A percentile compares a stretch with the other conserved stretches of the same genome.
phyloP scores from a whole-genome alignment of 2,329 filamentous ascomycete genomes.

The Aspergillus brunneoviolaceus region DNA sequence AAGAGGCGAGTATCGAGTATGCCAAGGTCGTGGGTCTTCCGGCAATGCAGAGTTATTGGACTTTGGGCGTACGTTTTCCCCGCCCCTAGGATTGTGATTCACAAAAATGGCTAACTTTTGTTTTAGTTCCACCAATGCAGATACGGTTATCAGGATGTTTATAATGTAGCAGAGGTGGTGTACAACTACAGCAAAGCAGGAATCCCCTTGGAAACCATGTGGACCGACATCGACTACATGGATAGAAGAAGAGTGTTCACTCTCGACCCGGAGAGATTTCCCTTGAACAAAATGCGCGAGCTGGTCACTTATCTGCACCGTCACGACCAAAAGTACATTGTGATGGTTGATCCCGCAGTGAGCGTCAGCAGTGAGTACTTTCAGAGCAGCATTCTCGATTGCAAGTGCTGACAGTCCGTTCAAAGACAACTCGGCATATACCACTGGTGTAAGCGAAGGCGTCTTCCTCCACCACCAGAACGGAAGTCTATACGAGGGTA shows the following conservation, averaged over 20 bases:
- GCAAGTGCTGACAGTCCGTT: neutral
- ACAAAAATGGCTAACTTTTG: slow-evolving; percentile 1
- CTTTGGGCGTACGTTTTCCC: slow-evolving; percentile 51
- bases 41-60: slow-evolving; percentile 65
- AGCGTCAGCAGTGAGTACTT: slow-evolving; percentile 32
- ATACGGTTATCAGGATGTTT: slow-evolving; percentile 60
- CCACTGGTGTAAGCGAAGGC: slow-evolving; percentile 59
- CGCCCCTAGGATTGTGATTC: neutral
- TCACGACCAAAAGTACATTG: slow-evolving; percentile 67
- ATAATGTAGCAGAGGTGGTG: slow-evolving; percentile 45
- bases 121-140: slow-evolving; percentile 57
- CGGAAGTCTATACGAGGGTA: slow-evolving; percentile 53
- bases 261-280: slow-evolving; percentile 39
- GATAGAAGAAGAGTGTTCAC: slow-evolving; percentile 39
- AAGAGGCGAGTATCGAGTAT: slow-evolving; percentile 61
- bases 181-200: slow-evolving; percentile 44
- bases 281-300: slow-evolving; percentile 55
- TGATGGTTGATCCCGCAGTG: slow-evolving; percentile 70
- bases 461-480: slow-evolving; percentile 56
- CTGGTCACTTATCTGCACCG: slow-evolving; percentile 66
- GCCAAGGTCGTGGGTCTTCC: slow-evolving; percentile 57
- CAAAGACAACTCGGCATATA: slow-evolving; percentile 55
- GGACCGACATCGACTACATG: slow-evolving; percentile 50
- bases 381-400: neutral
- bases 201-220: slow-evolving; percentile 48